A percentile compares a stretch with the other conserved stretches of the same genome.
Conservation (phyloP, 116 monocot species). For the Iris pallida region DNA sequence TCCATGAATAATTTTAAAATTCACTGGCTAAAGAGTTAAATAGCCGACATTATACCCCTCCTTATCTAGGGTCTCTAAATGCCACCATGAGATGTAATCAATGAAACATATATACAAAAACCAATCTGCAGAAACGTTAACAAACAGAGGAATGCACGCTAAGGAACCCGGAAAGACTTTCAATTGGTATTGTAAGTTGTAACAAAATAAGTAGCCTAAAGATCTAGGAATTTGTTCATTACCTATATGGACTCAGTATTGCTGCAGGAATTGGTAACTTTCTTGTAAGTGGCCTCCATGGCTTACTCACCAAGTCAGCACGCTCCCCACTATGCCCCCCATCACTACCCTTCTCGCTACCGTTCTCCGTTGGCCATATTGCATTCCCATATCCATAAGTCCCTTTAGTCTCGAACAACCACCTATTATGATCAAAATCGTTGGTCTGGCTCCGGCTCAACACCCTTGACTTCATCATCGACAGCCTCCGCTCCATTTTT, state of each 20-base stretch:
- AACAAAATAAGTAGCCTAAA: no score
- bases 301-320: conserved; percentile 48
- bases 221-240: not conserved
- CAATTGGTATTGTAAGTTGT: no score
- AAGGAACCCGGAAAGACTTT: no score
- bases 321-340: conserved; percentile 30
- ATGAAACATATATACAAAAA: no score
- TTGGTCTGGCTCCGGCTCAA: conserved; percentile 42
- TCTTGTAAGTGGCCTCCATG: conserved; percentile 91
- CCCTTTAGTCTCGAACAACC: conserved; percentile 90
- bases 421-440: conserved; percentile 83
- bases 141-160: no score
- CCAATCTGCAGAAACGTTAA: no score
- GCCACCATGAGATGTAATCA: no score
- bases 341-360: conserved; percentile 8
- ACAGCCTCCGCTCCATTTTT: conserved; percentile 67
- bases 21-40: no score
- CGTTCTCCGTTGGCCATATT: conserved; percentile 74
- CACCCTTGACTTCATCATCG: conserved; percentile 65
- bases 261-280: conserved; percentile 79
- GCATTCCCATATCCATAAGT: conserved; percentile 97
- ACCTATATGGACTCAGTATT: conserved; percentile 87
- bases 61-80: no score
- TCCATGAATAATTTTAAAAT: no score
- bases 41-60: no score